Conservation (phyloP, 2,329 filamentous ascomycete species). For the Pseudogymnoascus verrucosus region DNA sequence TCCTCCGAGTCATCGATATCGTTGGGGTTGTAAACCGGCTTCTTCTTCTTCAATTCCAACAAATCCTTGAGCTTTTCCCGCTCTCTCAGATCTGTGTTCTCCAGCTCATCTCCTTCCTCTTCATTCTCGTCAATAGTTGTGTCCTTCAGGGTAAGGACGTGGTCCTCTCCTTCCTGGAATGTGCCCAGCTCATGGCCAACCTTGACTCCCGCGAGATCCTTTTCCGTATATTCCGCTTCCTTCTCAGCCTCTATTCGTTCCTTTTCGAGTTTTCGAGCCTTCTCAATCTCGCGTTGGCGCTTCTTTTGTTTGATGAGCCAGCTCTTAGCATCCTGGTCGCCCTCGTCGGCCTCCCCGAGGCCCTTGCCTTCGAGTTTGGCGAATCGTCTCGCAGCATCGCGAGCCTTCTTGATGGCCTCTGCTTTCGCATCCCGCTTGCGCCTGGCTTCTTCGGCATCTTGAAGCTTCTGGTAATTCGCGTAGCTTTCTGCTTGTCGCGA, state of each 20-base stretch:
- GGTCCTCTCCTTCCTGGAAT: conserved; percentile 76
- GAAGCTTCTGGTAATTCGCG: conserved; percentile 60
- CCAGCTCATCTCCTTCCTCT: conserved; percentile 83
- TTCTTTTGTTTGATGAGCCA: conserved; percentile 92
- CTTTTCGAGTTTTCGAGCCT: conserved; percentile 62
- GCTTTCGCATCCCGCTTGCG: conserved; percentile 70
- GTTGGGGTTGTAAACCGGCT: conserved; percentile 79
- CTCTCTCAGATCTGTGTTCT: conserved; percentile 65
- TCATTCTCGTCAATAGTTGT: conserved; percentile 75
- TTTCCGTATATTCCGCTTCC: conserved; percentile 70
- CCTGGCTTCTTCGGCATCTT: conserved; percentile 68
- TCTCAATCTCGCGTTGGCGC: conserved; percentile 82
- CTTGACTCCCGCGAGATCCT: conserved; percentile 81
- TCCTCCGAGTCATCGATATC: conserved; percentile 57
- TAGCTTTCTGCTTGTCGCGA: conserved; percentile 64
- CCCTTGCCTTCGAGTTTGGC: conserved; percentile 73
- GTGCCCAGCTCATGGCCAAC: conserved; percentile 80
- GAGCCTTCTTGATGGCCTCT: conserved; percentile 78
- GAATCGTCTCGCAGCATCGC: conserved; percentile 72
- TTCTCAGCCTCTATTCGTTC: conserved; percentile 66
- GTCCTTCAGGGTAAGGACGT: conserved; percentile 92
- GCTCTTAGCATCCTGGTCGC: conserved; percentile 66
- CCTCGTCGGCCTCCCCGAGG: conserved; percentile 66
- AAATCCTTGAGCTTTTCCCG: conserved; percentile 66
- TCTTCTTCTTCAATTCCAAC: conserved; percentile 82